Conservation (phyloP, 2,329 filamentous ascomycete species). For the Curvularia eragrostidis region DNA sequence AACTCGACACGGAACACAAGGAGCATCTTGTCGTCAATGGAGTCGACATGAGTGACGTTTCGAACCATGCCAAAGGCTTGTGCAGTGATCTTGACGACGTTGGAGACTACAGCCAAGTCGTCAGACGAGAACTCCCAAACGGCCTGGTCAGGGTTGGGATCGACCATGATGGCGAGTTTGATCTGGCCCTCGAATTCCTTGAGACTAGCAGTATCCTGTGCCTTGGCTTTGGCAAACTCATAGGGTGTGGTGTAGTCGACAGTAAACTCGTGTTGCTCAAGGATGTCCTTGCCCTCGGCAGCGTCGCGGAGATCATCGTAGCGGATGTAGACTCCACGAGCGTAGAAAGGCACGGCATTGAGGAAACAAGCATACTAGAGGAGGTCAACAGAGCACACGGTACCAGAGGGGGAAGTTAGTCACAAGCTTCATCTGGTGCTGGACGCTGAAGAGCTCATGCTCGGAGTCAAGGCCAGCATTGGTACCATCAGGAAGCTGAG, state of each 20-base stretch:
- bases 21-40: conserved; percentile 22
- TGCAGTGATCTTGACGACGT: conserved; percentile 23
- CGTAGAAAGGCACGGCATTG: conserved; percentile 29
- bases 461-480: conserved; percentile 34
- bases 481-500: conserved; percentile 28
- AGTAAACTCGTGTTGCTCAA: conserved; percentile 30
- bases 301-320: conserved; percentile 52
- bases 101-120: conserved; percentile 24
- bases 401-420: conserved; percentile 13
- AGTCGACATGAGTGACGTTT: conserved; percentile 29
- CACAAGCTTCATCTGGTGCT: conserved; percentile 42
- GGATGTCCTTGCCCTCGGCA: conserved; percentile 33
- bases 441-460: conserved; percentile 31
- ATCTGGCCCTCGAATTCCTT: conserved; percentile 47
- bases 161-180: conserved; percentile 26
- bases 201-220: conserved; percentile 30
- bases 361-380: conserved; percentile 38
- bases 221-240: conserved; percentile 36
- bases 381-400: conserved; percentile 24
- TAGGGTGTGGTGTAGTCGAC: conserved; percentile 32
- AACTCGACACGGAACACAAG: conserved; percentile 44
- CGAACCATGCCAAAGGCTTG: conserved; percentile 28
- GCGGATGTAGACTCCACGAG: conserved; percentile 37
- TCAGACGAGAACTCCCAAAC: conserved; percentile 21
- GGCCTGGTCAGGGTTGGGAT: conserved; percentile 21